Evolutionary conservation across 441 rosid species (phyloP).

Genomic region (Pelargonium exstipulatum): DNA sequence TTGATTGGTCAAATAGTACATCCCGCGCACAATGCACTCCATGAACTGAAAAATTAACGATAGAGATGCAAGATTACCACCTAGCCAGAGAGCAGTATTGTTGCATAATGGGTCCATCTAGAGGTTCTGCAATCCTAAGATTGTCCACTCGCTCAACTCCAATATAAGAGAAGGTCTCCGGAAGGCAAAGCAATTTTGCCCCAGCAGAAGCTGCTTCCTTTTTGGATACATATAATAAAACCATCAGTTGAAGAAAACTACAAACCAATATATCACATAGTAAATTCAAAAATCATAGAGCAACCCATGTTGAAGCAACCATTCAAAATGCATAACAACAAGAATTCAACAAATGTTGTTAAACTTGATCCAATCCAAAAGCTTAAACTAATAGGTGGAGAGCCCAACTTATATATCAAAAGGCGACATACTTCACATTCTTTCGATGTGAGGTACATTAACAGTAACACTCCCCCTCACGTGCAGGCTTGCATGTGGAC

Average conservation of each 20-base stretch:
- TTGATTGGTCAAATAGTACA: not conserved
- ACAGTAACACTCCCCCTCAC: too few species aligned
- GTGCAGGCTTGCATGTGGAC: too few species aligned
- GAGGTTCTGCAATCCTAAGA: conserved; percentile 57
- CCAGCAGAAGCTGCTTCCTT: conserved; percentile 87
- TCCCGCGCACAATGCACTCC: not conserved
- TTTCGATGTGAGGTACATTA: too few species aligned
- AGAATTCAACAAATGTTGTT: not conserved
- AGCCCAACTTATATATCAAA: too few species aligned
- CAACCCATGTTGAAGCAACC: not conserved
- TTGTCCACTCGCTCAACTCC: conserved; percentile 70
- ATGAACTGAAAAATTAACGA: not conserved
- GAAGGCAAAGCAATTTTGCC: conserved; percentile 81
- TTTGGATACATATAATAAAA: conserved; percentile 16
- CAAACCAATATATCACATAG: not conserved
- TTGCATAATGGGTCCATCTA: conserved; percentile 77
- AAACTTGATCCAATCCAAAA: too few species aligned
- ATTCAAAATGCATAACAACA: not conserved
- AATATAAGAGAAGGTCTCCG: conserved; percentile 73
- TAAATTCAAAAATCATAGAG: not conserved
- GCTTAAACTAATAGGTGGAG: too few species aligned
- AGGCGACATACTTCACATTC: too few species aligned
- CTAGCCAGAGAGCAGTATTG: conserved; percentile 82
- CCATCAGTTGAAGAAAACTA: not conserved
- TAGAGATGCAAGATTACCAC: conserved; percentile 27